These are phyloP conservation scores for Diaporthe helianthi DNA, from an alignment of 2,329 filamentous ascomycete species.

Conservation along the genomic window DNA sequence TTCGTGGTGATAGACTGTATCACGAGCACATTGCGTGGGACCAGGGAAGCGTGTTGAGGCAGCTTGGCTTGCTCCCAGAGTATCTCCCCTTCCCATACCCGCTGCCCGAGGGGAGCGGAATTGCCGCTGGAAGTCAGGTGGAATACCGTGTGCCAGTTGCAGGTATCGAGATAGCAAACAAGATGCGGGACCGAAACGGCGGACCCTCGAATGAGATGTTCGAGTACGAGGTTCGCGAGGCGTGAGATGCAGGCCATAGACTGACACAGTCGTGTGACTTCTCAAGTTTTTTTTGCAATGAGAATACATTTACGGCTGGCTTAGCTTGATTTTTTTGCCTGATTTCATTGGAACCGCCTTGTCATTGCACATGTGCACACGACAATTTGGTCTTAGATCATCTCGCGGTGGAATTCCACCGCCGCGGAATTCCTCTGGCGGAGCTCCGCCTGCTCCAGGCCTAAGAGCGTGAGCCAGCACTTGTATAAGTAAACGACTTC, in stretches of 20 bases:
- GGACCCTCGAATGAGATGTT: slow-evolving; percentile 65
- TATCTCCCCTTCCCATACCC: slow-evolving; percentile 69
- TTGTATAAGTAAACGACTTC: background rate
- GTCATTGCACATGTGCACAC: background rate
- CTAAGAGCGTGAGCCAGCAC: background rate
- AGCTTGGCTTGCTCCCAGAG: slow-evolving; percentile 68
- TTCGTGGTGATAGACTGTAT: slow-evolving; percentile 71
- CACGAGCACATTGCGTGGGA: slow-evolving; percentile 79
- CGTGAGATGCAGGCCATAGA: background rate
- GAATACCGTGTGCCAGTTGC: slow-evolving; percentile 69
- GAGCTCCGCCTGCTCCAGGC: slow-evolving; percentile 23
- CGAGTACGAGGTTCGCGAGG: slow-evolving; percentile 40
- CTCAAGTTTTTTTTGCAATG: too few relatives aligned
- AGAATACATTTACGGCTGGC: background rate
- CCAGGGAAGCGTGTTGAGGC: slow-evolving; percentile 66
- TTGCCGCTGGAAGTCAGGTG: slow-evolving; percentile 44
- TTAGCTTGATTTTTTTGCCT: too few relatives aligned
- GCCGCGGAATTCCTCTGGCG: slow-evolving; percentile 24
- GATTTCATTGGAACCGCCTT: rapidly evolving
- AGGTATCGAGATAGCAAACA: slow-evolving; percentile 60
- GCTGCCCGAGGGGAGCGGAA: slow-evolving; percentile 47
- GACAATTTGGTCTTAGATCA: background rate
- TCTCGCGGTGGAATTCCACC: background rate
- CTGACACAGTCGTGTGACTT: too few relatives aligned
- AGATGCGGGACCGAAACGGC: slow-evolving; percentile 57